phyloP scores from a whole-genome alignment of 2,329 filamentous ascomycete genomes.

The Corniculantispora saksenae region DNA sequence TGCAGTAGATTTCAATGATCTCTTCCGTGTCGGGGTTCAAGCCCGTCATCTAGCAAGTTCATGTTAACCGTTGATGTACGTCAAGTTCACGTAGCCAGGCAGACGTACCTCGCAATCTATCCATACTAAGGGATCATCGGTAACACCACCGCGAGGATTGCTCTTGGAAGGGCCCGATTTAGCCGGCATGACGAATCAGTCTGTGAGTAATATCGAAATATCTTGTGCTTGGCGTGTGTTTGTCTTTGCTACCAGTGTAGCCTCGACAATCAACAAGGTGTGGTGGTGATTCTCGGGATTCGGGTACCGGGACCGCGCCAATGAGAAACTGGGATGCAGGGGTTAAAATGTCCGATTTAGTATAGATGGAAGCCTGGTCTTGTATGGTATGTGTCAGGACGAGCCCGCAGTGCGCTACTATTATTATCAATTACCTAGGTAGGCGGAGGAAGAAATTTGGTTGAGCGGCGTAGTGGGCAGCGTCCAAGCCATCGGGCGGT shows the following conservation, averaged over 20 bases:
- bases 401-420: background rate
- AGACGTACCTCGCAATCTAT: constrained; percentile 66
- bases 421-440: background rate
- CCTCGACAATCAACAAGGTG: background rate
- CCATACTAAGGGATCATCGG: constrained; percentile 72
- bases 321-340: constrained; percentile 2
- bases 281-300: background rate
- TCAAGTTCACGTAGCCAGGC: background rate
- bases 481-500: background rate
- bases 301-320: constrained; percentile 4
- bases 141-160: constrained; percentile 21
- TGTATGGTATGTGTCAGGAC: background rate
- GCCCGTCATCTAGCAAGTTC: constrained; percentile 72
- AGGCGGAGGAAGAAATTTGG: background rate
- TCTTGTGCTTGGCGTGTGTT: background rate
- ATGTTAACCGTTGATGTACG: constrained; percentile 4
- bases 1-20: constrained; percentile 89
- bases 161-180: constrained; percentile 24
- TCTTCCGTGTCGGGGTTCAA: constrained; percentile 73
- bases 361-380: background rate
- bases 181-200: constrained; percentile 6
- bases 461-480: background rate
- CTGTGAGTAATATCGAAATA: background rate
- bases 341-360: constrained; percentile 10
- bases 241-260: background rate